A percentile compares a stretch with the other conserved stretches of the same genome.
These are phyloP conservation scores for Suhomyces ambrosiae DNA, from an alignment of 1,139 yeast genomes.

Conservation along the genomic window DNA sequence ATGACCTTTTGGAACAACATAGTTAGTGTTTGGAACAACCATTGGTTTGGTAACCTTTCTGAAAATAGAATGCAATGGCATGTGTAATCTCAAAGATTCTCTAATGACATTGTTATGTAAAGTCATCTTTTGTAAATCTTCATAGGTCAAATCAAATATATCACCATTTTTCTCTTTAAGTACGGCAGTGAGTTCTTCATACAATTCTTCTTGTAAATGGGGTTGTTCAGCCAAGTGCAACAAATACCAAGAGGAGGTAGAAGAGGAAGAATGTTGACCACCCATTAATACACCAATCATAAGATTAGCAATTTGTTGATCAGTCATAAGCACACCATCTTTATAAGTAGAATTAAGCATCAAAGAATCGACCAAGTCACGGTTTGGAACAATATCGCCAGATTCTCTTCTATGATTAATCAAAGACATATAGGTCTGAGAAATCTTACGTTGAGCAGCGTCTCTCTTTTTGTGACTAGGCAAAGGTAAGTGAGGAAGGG, in stretches of 20 bases:
- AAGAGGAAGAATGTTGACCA: conserved; percentile 97
- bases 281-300: conserved; percentile 98
- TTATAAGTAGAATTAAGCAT: conserved; percentile 83
- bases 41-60: conserved; percentile 83
- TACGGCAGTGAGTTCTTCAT: conserved; percentile 68
- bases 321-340: conserved; percentile 93
- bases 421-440: conserved; percentile 76
- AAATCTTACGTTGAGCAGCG: conserved; percentile 79
- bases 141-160: conserved; percentile 67
- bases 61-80: conserved; percentile 94
- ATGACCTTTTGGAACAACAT: conserved; percentile 86
- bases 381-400: conserved; percentile 71
- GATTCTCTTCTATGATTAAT: conserved; percentile 71
- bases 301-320: conserved; percentile 89
- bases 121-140: conserved; percentile 79
- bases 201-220: conserved; percentile 77
- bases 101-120: conserved; percentile 79
- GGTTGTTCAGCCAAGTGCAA: conserved; percentile 88
- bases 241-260: conserved; percentile 94
- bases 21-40: conserved; percentile 77
- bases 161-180: conserved; percentile 48
- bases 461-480: conserved; percentile 87
- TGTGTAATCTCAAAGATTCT: conserved; percentile 93
- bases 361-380: conserved; percentile 88
- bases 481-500: conserved; percentile 89